These are phyloP conservation scores for Nothophytophthora sp. DNA, from an alignment of 352 stramenopile species.

Conservation along the genomic window DNA sequence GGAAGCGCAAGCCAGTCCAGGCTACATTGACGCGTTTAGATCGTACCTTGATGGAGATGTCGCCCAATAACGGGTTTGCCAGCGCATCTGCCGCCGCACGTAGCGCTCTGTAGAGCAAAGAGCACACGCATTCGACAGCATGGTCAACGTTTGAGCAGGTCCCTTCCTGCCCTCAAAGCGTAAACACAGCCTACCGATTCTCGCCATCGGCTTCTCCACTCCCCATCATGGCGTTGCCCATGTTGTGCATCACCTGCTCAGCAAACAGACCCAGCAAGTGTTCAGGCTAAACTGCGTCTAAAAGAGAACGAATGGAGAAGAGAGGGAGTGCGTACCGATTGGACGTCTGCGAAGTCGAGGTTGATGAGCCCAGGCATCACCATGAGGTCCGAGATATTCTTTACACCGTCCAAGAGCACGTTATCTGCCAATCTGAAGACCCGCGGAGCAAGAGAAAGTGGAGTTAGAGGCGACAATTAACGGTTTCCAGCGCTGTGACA, in stretches of 20 bases:
- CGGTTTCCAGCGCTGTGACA: neutral
- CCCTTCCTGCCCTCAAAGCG: neutral
- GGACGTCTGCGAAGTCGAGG: constrained; percentile 86
- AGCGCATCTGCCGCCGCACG: constrained; percentile 84
- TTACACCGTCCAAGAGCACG: constrained; percentile 84
- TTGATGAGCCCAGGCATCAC: constrained; percentile 90
- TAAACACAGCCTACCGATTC: constrained; percentile 47
- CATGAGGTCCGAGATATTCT: constrained; percentile 90
- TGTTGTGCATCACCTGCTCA: constrained; percentile 79
- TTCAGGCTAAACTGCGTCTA: too few species aligned
- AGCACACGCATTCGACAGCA: constrained; percentile 7
- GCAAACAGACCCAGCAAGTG: neutral
- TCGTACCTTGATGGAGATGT: constrained; percentile 86
- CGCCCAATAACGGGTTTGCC: constrained; percentile 85
- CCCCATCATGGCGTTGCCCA: constrained; percentile 90
- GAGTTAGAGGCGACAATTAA: neutral
- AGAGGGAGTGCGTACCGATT: constrained; percentile 50
- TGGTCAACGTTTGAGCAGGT: constrained; percentile 1
- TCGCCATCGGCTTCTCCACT: constrained; percentile 92
- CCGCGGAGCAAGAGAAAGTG: neutral
- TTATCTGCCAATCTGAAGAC: constrained; percentile 74
- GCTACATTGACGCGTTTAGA: too few species aligned
- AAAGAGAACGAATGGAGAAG: neutral
- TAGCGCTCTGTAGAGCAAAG: constrained; percentile 50
- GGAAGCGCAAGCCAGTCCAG: too few species aligned